These are phyloP conservation scores for Camelina hispida DNA, from an alignment of 345 rosid species.

Conservation along the genomic window DNA sequence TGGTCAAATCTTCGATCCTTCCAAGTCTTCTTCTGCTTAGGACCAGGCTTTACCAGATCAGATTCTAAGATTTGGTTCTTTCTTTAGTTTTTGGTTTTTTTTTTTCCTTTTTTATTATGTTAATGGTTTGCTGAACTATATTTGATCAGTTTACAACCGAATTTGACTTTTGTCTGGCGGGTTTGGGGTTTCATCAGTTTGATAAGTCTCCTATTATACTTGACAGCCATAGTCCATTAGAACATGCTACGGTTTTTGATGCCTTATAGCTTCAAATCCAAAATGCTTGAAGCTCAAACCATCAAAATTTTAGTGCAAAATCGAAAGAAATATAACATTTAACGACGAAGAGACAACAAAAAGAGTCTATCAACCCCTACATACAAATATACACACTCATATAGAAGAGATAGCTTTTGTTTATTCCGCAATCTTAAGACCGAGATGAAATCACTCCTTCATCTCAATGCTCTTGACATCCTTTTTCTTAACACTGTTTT, in stretches of 20 bases:
- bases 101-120: neutral
- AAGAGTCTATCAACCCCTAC: slow-evolving; percentile 35
- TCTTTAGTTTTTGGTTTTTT: neutral
- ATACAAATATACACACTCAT: slow-evolving; percentile 42
- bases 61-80: neutral
- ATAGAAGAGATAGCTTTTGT: slow-evolving; percentile 24
- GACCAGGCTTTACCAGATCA: neutral
- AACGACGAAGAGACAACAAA: slow-evolving; percentile 4
- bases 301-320: neutral
- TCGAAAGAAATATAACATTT: slow-evolving; percentile 7
- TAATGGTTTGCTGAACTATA: neutral
- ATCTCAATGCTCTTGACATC: slow-evolving; percentile 28
- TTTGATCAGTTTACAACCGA: too few species aligned
- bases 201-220: too few species aligned
- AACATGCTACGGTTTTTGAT: too few species aligned
- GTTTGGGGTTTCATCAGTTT: too few species aligned
- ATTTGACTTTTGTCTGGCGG: too few species aligned
- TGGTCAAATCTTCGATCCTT: slow-evolving; percentile 28
- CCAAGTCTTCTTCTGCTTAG: neutral
- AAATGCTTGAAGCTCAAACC: too few species aligned
- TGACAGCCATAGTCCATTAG: too few species aligned
- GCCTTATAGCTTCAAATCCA: too few species aligned
- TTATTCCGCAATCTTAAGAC: slow-evolving; percentile 32
- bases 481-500: neutral
- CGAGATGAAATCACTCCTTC: slow-evolving; percentile 43